phyloP scores from a whole-genome alignment of 441 rosid genomes.

The Erodium moschatum region DNA sequence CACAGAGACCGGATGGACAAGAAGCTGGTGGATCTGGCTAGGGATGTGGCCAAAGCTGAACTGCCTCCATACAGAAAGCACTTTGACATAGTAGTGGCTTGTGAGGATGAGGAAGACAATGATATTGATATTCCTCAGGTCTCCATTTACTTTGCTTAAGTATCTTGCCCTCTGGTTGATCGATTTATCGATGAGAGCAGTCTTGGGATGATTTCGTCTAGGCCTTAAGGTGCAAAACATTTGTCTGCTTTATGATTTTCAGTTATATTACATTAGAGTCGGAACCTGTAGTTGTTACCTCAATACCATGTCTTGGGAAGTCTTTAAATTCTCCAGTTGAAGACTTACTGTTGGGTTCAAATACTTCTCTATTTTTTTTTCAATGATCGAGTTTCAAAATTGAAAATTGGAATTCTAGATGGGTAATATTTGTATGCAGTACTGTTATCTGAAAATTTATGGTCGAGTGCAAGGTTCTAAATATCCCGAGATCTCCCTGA shows the following conservation, averaged over 20 bases:
- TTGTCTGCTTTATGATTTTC: not conserved
- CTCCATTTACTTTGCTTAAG: constrained; percentile 44
- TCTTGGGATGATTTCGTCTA: not conserved
- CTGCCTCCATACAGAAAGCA: constrained; percentile 59
- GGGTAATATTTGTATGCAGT: too few species aligned
- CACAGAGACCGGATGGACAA: constrained; percentile 79
- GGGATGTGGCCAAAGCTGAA: constrained; percentile 74
- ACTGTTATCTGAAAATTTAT: too few species aligned
- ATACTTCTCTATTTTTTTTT: not conserved
- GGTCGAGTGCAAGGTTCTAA: too few species aligned
- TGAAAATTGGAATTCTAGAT: too few species aligned
- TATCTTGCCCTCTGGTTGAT: not conserved
- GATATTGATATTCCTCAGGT: constrained; percentile 73
- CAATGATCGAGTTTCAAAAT: too few species aligned
- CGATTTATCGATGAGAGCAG: not conserved
- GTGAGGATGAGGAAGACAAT: constrained; percentile 85
- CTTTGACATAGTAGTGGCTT: constrained; percentile 72
- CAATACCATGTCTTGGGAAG: not conserved
- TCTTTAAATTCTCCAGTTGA: not conserved
- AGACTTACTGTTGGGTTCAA: not conserved
- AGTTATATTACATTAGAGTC: too few species aligned
- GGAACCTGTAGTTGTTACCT: too few species aligned
- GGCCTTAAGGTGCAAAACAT: not conserved
- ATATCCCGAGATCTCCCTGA: too few species aligned
- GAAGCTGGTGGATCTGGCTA: constrained; percentile 66